Base-by-base conservation (phyloP, 352 stramenopile species). In the Pythium aquatile region DNA sequence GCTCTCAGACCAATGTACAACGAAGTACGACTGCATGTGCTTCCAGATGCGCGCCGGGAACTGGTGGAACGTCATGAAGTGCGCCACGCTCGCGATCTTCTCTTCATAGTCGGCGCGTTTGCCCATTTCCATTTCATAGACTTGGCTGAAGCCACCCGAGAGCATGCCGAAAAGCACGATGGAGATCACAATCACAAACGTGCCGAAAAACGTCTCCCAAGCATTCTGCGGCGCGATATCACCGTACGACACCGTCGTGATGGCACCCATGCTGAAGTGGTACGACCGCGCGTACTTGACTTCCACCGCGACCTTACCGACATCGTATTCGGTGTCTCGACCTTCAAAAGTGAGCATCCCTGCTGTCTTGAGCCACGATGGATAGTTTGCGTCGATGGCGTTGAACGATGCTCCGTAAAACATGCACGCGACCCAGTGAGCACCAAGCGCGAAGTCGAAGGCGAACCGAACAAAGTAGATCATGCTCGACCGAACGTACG, bases 181-280 rank as follows among this genome's bases (percentile, higher is more conserved):
- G 0, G 81, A 89, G 30, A 90, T 65, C 20, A 91, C 75, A 47
- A 93, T 90, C 26, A 93, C 76, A 5, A 72, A 65, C 42, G 86
- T 77, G 2, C 69, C 76, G 13, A 72, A 74, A 24, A 79, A 39
- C 33, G 73, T 90, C 69, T 93, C 82, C 26, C 69, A 65, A 3
- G 77, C 78, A 56, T 91, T 91, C 71, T 82, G 71, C 20, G 82
- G 82, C 2, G 79, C 54, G 42, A 91, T 91, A 56, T 91, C 82
- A 0, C 80, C 80, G 59, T 91, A 91, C 40, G 69, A 91, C 1
- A 91, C 82, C 0, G 82, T 91, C 28, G 80, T 91, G 62, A 90
- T 87, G n/a, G 82, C 82, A 5, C 80, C 80, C 32, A 91, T 90
- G 49, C 82, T 88, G 49, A 87, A 91, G 62, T 91, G 77, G 14